Percentiles rank a stretch among this genome's conserved stretches.
These are phyloP conservation scores for Aspergillus sp. DNA, from an alignment of 2,329 filamentous ascomycete genomes.

Conservation along the genomic window DNA sequence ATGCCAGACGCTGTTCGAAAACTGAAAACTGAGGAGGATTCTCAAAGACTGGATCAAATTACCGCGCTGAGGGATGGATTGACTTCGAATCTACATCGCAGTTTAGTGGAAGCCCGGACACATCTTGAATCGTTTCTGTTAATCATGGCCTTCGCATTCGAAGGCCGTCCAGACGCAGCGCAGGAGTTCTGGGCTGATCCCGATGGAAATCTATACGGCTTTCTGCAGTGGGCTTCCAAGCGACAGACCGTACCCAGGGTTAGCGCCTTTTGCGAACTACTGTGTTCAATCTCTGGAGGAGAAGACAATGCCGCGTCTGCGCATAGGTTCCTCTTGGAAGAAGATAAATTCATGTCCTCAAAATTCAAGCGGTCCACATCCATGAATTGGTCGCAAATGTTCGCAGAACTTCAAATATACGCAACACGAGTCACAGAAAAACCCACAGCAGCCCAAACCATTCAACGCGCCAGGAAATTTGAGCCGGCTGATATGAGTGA, in stretches of 20 bases:
- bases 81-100: conserved; percentile 40
- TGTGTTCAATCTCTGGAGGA: conserved; percentile 82
- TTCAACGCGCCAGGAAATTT: conserved; percentile 61
- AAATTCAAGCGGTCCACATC: conserved; percentile 82
- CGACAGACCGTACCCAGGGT: conserved; percentile 94
- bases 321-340: conserved; percentile 86
- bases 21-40: conserved; percentile 84
- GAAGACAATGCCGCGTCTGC: conserved; percentile 79
- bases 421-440: conserved; percentile 75
- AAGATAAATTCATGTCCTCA: conserved; percentile 69
- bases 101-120: conserved; percentile 48
- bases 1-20: conserved; percentile 88
- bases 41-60: conserved; percentile 59
- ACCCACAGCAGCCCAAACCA: conserved; percentile 56
- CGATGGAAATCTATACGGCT: conserved; percentile 90
- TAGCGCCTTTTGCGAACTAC: conserved; percentile 94
- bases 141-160: conserved; percentile 88
- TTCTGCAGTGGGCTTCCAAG: conserved; percentile 95
- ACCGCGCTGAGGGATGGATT: conserved; percentile 47
- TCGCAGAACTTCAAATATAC: conserved; percentile 85
- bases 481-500: conserved; percentile 73
- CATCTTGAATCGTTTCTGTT: conserved; percentile 86
- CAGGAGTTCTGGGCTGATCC: conserved; percentile 89
- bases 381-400: conserved; percentile 89
- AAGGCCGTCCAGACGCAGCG: conserved; percentile 79